phyloP scores from a whole-genome alignment of 108 stramenopile species.

The Heterococcus sp. region DNA sequence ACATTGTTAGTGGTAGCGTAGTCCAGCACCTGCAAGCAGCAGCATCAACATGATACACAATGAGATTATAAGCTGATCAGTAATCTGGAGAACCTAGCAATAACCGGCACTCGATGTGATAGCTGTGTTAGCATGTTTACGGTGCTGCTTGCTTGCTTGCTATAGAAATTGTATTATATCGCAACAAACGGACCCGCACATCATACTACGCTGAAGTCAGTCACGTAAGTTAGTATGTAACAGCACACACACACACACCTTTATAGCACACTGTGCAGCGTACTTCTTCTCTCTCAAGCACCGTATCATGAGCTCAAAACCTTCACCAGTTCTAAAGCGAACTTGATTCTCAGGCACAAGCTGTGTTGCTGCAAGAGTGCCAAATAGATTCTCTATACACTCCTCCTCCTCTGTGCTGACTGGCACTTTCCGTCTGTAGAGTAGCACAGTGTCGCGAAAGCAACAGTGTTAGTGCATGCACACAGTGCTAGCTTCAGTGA shows the following conservation, averaged over 20 bases:
- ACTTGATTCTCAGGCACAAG: constrained; percentile 43
- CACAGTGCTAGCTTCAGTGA: too few species aligned
- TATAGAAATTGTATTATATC: too few species aligned
- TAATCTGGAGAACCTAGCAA: too few species aligned
- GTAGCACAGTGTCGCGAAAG: too few species aligned
- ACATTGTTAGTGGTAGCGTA: constrained; percentile 32
- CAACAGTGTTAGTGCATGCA: too few species aligned
- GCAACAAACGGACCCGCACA: too few species aligned
- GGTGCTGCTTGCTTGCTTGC: too few species aligned
- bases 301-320: constrained; percentile 55
- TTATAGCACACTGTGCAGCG: constrained; percentile 49
- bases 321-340: constrained; percentile 46
- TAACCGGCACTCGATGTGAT: too few species aligned
- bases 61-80: too few species aligned
- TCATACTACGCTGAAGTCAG: neutral
- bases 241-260: too few species aligned
- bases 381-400: constrained; percentile 57
- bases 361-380: constrained; percentile 39
- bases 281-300: constrained; percentile 47
- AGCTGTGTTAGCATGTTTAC: too few species aligned
- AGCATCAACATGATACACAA: too few species aligned
- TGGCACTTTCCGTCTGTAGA: neutral
- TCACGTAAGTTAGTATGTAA: neutral
- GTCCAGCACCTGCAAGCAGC: constrained; percentile 29
- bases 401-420: constrained; percentile 43